Evolutionary conservation across 2,329 filamentous ascomycete species (phyloP), one percentile per base, ranked within the genome.

Genomic region (Alternaria ventricosa): DNA sequence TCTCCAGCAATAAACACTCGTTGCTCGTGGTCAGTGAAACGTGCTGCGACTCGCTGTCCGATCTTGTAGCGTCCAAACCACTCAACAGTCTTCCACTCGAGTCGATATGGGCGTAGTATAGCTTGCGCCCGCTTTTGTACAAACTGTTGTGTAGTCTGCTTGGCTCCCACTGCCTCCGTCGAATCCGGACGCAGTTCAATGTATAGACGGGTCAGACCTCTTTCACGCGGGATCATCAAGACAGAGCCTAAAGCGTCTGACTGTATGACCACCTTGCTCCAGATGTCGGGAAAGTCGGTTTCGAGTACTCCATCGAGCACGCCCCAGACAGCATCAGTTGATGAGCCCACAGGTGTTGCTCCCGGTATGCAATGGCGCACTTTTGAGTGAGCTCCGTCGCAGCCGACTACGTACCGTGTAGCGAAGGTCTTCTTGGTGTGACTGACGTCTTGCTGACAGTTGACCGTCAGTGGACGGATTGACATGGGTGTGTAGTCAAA

Each of bases 221-320:
- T 84, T 77, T 93, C 90, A 43, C 90, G 87, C 5, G 91, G 91
- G 57, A 92, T 90, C 76, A 91, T 90, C n/a, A 93, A 83, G 49
- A 92, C 88, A 0, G 90, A 91, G 3, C 90, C 90, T 47, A 88
- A 84, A 62, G 87, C 84, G 64, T 92, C 87, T 3, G 88, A 90
- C 67, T 90, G 89, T 8, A 92, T 84, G 0, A 91, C 85, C 0
- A 89, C 89, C 80, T 92, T 92, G 76, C 88, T 90, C 89, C 90
- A 92, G 53, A 92, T 86, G 71, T 92, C 90, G 1, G 90, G 90
- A 69, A 93, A 92, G 74, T 92, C 85, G 8, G 90, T 92, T 46
- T 90, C 87, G 10, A 92, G 79, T 74, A 88, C 87, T 69, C 90
- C 90, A 75, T 93, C 90, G 4, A 93, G 80, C 3, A 93, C 90